Base-by-base conservation (phyloP, 176 grass and related monocot genomes). In the Carex cristatella region DNA sequence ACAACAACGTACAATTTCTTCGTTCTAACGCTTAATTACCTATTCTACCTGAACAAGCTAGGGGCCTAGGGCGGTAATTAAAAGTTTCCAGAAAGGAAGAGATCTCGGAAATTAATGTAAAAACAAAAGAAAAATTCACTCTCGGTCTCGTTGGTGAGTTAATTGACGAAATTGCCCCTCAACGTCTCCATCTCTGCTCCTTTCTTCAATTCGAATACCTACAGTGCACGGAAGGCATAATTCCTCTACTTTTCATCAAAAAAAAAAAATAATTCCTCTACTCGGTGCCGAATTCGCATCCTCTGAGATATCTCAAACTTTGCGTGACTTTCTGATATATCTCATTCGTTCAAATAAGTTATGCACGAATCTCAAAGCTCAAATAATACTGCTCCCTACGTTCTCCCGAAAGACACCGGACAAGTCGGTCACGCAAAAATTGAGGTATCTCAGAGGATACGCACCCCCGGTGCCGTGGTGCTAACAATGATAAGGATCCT, bases 141-240 rank as follows among this genome's bases (percentile, higher is more conserved):
- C 59, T 11, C 33, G 33, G 33, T 33, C 33, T 35, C 9, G 6
- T 37, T 1, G 7, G 68, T 11, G 23, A 1, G 0, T 53, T 0
- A 35, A 80, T 61, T 61, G 53, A 81, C 78, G 31, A 62, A 40
- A 81, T 38, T 81, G 10, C 78, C 77, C 78, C 55, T 80, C 1
- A 59, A 61, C 38, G 27, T 69, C 80, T 16, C 58, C 30, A 28
- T 56, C 3, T 3, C 1, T 4, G n/a, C 12, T 78, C 38, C 1
- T 30, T 0, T 11, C 18, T 74, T 68, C 6, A 48, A 18, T 12
- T 14, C 16, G 16, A 28, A 48, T 35, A 13, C 88, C 69, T 14
- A 77, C 81, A 16, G 61, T 67, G 2, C 86, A 88, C 57, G 65
- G 58, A 90, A 88, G 83, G 83, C 58, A 90, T 90, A 61, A 44